Percentiles rank a stretch among this genome's conserved stretches.
Conservation (phyloP, 2,329 filamentous ascomycete species). For the Neonectria punicea region DNA sequence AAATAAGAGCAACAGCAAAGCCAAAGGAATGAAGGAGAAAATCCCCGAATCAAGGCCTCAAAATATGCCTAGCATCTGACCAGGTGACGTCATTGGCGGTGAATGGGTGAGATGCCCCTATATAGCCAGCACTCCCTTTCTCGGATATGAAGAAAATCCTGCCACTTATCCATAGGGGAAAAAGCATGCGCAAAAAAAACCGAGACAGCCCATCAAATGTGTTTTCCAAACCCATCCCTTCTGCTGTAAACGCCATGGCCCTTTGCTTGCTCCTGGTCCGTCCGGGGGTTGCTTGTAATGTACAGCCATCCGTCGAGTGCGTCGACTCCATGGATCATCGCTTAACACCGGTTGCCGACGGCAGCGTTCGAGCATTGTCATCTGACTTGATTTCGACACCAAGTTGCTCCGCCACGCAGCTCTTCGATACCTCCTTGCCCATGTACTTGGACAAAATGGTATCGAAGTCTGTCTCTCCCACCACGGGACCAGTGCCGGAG, state of each 20-base stretch:
- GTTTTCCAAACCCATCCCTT: slow-evolving; percentile 41
- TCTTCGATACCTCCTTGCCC: slow-evolving; percentile 53
- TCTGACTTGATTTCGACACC: slow-evolving; percentile 63
- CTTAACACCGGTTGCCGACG: slow-evolving; percentile 31
- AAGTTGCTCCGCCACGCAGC: slow-evolving; percentile 58
- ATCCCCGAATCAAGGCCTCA: not conserved
- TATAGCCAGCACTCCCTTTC: slow-evolving; percentile 11
- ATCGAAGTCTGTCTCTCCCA: slow-evolving; percentile 90
- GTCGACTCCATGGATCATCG: slow-evolving; percentile 16
- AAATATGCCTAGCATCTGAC: slow-evolving; percentile 12
- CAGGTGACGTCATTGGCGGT: slow-evolving; percentile 9
- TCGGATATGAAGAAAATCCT: slow-evolving; percentile 9
- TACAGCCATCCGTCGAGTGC: slow-evolving; percentile 34
- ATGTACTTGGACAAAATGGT: slow-evolving; percentile 76
- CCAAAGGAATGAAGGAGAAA: slow-evolving; percentile 1
- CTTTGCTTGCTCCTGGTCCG: slow-evolving; percentile 37
- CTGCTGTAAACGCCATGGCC: slow-evolving; percentile 43
- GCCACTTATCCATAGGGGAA: slow-evolving; percentile 16
- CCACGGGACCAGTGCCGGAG: slow-evolving; percentile 88
- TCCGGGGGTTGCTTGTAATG: slow-evolving; percentile 36
- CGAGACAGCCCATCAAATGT: slow-evolving; percentile 17
- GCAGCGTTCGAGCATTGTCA: slow-evolving; percentile 32
- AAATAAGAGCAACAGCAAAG: not conserved
- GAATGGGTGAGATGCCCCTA: slow-evolving; percentile 9
- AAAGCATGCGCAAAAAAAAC: slow-evolving; percentile 13